Base-by-base conservation (phyloP, 1,139 yeast species). In the Pichia sp. region DNA sequence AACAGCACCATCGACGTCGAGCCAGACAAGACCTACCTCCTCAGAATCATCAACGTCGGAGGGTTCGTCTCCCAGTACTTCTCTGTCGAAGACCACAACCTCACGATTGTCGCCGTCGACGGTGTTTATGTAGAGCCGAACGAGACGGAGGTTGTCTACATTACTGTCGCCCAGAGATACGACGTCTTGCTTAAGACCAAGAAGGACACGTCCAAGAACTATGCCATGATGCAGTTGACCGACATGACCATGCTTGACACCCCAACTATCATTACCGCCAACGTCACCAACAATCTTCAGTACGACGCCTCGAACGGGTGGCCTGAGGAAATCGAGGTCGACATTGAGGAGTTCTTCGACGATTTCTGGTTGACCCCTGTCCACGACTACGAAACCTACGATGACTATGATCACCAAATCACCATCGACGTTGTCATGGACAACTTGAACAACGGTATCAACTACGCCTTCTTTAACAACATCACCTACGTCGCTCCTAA, bases 381-480 rank as follows among this genome's bases (percentile, higher is more conserved):
- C 15, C 75, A 76, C 54, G 76, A 77, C 55, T 72, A 69, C 57
- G 81, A 77, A 54, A 67, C 82, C 34, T 76, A 74, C 42, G 85
- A 80, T 44, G 88, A 85, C 23, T 81, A 89, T 11, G 96, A 89
- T 67, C 76, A 80, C 63, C 76, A 76, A 54, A 77, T 90, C 61
- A 77, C 79, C 13, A 72, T 92, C 47, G 82, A 82, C 62, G 88
- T 92, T 58, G 69, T 73, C 44, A 90, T 90, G 96, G 84, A 84
- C 68, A 87, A 87, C 72, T 76, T 92, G 69, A 80, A 77, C 48
- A 77, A 89, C 68, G 98, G 98, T 70, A 76, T 87, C 57, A 89
- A 87, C 72, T 92, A 90, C 68, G 97, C 97, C 8, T 84, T 90
- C 72, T 89, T 92, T 82, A 89, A 90, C 76, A 84, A 87, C 69